Base-by-base conservation (phyloP, 441 rosid species). In the Euphorbia schlechtendalii region DNA sequence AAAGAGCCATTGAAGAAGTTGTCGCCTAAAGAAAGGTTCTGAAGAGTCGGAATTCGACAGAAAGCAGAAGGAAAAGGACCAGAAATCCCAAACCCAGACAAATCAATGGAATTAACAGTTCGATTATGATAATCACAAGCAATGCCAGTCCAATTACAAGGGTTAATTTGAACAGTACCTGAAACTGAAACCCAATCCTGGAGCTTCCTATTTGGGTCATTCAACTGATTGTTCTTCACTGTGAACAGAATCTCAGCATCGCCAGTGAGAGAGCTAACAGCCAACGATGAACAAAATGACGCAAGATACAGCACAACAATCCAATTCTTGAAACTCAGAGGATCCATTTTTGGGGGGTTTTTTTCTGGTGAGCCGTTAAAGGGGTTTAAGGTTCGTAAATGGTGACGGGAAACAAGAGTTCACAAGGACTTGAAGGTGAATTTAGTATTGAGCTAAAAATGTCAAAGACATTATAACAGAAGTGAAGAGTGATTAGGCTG, bases 101-200 rank as follows among this genome's bases (percentile, higher is more conserved):
- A 72, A 76, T 89, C 81, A 67, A 89, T 71, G 17, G 83, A 46
- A 53, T 66, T 3, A 15, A 79, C 82, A 3, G 72, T 55, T 13
- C 38, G 22, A 63, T 72, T 81, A 0, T 24, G 73, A 64, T 57
- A 0, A 13, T 78, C 78, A 68, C 93, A 89, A 40, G 73, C 45
- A 48, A 86, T 64, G 69, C 93, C 96, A 1, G 84, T 76, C 90
- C 92, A 89, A 40, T 83, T 78, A 73, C 96, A 89, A 0, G 86
- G 83, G 62, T 43, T 77, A 17, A 28, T 81, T 22, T 32, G 3
- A 32, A 32, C 34, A 32, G 3, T 32, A 32, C 3, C 34, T 32
- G 69, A 54, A 43, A 59, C 64, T 53, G 71, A 54, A 45, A 73
- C 75, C 96, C 96, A 89, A 70, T 80, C 80, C 30, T 40, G 51